A percentile compares a stretch with the other conserved stretches of the same genome.
Evolutionary conservation across 2,329 filamentous ascomycete species (phyloP).

Genomic region (Drechslera avenae): DNA sequence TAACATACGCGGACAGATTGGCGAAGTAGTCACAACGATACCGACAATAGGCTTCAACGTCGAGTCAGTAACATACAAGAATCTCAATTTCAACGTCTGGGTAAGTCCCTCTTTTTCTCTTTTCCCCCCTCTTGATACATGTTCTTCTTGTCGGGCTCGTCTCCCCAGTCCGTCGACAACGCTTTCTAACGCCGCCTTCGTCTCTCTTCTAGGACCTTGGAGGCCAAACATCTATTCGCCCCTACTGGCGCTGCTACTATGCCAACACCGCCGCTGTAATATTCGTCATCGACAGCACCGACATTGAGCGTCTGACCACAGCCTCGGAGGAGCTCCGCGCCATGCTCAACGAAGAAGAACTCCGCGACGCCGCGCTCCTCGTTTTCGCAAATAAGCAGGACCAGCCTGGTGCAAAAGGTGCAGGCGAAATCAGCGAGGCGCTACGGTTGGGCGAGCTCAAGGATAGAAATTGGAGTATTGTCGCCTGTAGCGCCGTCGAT

Average conservation of each 20-base stretch:
- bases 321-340: conserved; percentile 90
- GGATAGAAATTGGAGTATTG: conserved; percentile 98
- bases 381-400: conserved; percentile 99
- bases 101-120: conserved; percentile 57
- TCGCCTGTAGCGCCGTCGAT: conserved; percentile 95
- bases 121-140: background rate
- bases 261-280: conserved; percentile 98
- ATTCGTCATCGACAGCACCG: conserved; percentile 97
- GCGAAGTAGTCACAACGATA: conserved; percentile 98
- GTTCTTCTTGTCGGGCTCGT: background rate
- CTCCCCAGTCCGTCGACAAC: background rate
- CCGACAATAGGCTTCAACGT: conserved; percentile 99
- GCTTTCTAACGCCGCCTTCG: background rate
- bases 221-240: conserved; percentile 96
- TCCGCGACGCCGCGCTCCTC: conserved; percentile 87
- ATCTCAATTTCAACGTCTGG: conserved; percentile 99
- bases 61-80: conserved; percentile 97
- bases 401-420: conserved; percentile 93
- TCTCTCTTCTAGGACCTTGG: conserved; percentile 72
- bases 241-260: conserved; percentile 99
- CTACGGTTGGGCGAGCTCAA: conserved; percentile 86
- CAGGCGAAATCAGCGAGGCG: conserved; percentile 94
- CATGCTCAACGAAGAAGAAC: conserved; percentile 97
- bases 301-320: conserved; percentile 92
- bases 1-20: conserved; percentile 66